Conservation (phyloP, 257 asterid genomes). For the Rhazya stricta region DNA sequence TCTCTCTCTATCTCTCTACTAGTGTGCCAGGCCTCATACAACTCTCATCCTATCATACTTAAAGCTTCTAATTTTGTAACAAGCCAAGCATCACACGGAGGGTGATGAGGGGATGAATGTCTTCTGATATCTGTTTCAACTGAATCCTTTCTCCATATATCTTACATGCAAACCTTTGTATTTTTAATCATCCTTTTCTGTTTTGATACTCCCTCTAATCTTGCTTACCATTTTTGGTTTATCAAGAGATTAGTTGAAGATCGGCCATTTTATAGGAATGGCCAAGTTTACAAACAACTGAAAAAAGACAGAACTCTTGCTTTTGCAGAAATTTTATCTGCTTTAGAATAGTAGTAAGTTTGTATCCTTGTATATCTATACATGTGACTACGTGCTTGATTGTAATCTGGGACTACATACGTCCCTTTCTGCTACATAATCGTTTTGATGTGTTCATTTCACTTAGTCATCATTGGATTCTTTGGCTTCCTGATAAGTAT, state of each 20-base stretch:
- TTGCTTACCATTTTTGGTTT: not conserved
- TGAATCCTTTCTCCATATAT: not conserved
- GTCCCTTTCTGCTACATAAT: slow-evolving; percentile 5
- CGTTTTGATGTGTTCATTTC: not conserved
- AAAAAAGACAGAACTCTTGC: not conserved
- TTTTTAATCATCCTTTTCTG: not conserved
- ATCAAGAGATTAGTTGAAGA: not conserved
- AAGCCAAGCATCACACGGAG: not conserved
- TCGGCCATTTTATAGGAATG: not conserved
- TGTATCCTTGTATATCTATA: not conserved
- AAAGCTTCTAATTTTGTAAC: not conserved
- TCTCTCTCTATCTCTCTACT: not conserved
- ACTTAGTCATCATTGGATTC: slow-evolving; percentile 2
- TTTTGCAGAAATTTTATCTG: not conserved
- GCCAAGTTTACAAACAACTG: not conserved
- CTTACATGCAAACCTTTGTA: not conserved
- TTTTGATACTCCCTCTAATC: not conserved
- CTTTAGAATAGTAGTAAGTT: slow-evolving; percentile 5
- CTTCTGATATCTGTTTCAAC: not conserved
- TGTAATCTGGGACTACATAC: not conserved
- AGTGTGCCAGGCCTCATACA: slow-evolving; percentile 1
- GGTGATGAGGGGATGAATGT: not conserved
- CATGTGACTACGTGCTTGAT: slow-evolving; percentile 10
- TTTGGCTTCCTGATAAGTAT: slow-evolving; percentile 2
- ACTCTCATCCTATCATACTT: not conserved